Evolutionary conservation across 2,329 filamentous ascomycete genomes (phyloP).

Genomic region (Paraphoma sp.): DNA sequence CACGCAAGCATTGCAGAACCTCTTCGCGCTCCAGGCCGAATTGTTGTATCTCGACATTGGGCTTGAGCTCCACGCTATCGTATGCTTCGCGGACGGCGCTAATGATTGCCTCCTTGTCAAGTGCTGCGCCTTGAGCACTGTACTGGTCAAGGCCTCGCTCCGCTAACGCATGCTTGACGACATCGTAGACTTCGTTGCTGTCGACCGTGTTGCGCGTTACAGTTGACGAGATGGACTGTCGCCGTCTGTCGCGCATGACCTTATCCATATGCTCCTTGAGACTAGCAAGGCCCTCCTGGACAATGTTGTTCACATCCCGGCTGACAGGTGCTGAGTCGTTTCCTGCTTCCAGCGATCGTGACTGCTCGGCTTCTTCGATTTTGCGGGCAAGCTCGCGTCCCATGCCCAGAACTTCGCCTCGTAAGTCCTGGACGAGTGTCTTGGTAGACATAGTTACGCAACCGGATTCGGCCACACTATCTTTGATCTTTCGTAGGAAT

Average conservation of each 20-base stretch:
- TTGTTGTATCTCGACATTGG: constrained; percentile 88
- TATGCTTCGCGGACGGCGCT: constrained; percentile 88
- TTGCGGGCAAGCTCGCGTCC: constrained; percentile 87
- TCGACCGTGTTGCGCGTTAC: constrained; percentile 71
- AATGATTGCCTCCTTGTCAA: constrained; percentile 81
- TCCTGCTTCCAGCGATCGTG: constrained; percentile 48
- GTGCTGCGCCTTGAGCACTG: constrained; percentile 43
- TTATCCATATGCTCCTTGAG: constrained; percentile 85
- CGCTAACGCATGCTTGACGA: constrained; percentile 75
- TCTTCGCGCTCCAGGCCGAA: constrained; percentile 91
- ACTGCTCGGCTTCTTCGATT: constrained; percentile 72
- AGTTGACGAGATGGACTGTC: constrained; percentile 68
- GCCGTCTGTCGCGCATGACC: constrained; percentile 76
- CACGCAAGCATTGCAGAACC: constrained; percentile 82
- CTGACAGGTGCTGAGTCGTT: constrained; percentile 52
- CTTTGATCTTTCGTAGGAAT: constrained; percentile 85
- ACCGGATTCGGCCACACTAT: constrained; percentile 86
- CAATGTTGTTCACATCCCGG: constrained; percentile 76
- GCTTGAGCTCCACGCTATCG: constrained; percentile 81
- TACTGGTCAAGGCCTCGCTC: constrained; percentile 59
- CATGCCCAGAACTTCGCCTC: constrained; percentile 94
- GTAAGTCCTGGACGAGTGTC: constrained; percentile 83
- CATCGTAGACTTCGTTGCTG: constrained; percentile 84
- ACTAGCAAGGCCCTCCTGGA: constrained; percentile 80
- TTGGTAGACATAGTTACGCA: constrained; percentile 93